Conservation (phyloP, 352 stramenopile species). For the Phytophthora pseudosyringae region DNA sequence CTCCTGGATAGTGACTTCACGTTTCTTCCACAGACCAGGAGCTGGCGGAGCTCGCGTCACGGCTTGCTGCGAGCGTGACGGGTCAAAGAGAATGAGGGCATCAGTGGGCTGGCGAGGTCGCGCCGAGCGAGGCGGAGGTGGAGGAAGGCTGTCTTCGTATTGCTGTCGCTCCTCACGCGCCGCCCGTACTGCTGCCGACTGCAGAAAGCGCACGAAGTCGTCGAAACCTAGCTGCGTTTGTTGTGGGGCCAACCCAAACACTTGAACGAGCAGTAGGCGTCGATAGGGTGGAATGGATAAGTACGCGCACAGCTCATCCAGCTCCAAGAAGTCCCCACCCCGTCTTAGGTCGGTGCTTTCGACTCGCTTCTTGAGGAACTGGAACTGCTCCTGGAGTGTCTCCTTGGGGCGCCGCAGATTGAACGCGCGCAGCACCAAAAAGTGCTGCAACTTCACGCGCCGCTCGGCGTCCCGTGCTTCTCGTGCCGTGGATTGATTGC, state of each 20-base stretch:
- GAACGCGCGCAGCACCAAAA: constrained; percentile 83
- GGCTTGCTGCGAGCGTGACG: constrained; percentile 41
- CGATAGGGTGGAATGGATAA: constrained; percentile 73
- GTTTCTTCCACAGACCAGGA: constrained; percentile 87
- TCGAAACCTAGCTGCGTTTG: constrained; percentile 57
- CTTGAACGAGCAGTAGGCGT: constrained; percentile 55
- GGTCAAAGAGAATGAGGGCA: constrained; percentile 54
- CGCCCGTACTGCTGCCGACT: constrained; percentile 58
- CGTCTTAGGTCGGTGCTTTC: constrained; percentile 21
- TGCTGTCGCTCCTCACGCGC: constrained; percentile 49
- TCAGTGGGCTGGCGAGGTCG: constrained; percentile 7
- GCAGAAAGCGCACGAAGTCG: constrained; percentile 70
- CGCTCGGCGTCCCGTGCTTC: constrained; percentile 41
- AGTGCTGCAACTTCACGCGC: constrained; percentile 75
- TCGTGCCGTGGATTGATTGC: constrained; percentile 17
- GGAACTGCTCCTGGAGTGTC: constrained; percentile 76
- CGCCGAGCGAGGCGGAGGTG: constrained; percentile 25
- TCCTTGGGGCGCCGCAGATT: constrained; percentile 70
- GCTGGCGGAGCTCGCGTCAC: constrained; percentile 56
- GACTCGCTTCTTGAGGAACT: constrained; percentile 43
- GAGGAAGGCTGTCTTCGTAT: constrained; percentile 24
- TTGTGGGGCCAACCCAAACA: constrained; percentile 51
- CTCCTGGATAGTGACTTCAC: constrained; percentile 88
- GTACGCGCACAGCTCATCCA: constrained; percentile 74
- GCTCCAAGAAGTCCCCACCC: constrained; percentile 44